Percentiles rank a stretch among this genome's conserved stretches.
Conservation (phyloP, 2,329 filamentous ascomycete species). For the Aspergillus floridensis region DNA sequence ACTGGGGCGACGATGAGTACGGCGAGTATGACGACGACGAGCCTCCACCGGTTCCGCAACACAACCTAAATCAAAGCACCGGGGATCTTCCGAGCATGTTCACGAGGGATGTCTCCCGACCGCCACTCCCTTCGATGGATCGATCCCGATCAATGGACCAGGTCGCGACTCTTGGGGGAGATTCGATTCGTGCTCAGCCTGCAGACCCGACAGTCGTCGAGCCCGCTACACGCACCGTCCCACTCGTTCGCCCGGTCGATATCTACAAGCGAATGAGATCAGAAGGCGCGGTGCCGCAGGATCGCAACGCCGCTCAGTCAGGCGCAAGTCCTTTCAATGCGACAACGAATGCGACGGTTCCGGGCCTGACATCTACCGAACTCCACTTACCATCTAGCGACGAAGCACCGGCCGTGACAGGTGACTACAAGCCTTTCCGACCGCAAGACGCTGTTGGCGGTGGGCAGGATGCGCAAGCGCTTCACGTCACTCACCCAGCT, state of each 20-base stretch:
- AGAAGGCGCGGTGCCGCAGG: constrained; percentile 53
- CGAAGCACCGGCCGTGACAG: neutral
- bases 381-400: neutral
- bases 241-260: constrained; percentile 71
- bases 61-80: constrained; percentile 27
- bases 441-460: neutral
- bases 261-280: constrained; percentile 72
- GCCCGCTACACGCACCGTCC: constrained; percentile 49
- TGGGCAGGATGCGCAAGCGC: neutral
- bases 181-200: constrained; percentile 29
- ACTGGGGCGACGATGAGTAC: constrained; percentile 72
- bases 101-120: constrained; percentile 11
- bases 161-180: constrained; percentile 17
- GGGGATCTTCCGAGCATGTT: constrained; percentile 17
- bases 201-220: constrained; percentile 11
- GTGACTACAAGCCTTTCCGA: constrained; percentile 9
- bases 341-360: neutral
- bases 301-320: constrained; percentile 13
- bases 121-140: constrained; percentile 29
- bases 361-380: constrained; percentile 5
- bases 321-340: neutral
- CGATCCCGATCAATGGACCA: constrained; percentile 43
- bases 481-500: neutral
- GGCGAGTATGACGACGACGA: constrained; percentile 64
- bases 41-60: constrained; percentile 34